Conservation (phyloP, 495 filamentous ascomycete species). For the Trichoderma gamsii region DNA sequence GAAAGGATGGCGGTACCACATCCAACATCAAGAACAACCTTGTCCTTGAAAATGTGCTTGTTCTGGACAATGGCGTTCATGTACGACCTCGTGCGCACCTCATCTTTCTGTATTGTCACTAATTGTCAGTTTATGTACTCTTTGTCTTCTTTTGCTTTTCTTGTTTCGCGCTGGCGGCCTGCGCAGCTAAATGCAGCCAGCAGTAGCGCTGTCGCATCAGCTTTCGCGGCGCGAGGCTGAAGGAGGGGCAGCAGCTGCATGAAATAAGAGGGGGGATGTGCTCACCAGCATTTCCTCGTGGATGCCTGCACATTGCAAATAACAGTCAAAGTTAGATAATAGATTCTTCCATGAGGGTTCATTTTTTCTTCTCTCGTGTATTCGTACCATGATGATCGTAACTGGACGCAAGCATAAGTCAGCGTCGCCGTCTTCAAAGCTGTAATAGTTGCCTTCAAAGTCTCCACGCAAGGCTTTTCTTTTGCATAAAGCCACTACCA, state of each 20-base stretch:
- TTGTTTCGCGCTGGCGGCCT: background rate
- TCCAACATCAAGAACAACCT: slow-evolving; percentile 87
- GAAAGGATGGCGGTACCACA: slow-evolving; percentile 91
- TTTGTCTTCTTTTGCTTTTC: background rate
- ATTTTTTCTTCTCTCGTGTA: background rate
- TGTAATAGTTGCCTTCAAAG: background rate
- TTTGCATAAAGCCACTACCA: background rate
- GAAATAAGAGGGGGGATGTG: slow-evolving; percentile 25
- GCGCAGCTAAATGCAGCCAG: slow-evolving; percentile 19
- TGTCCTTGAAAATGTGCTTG: slow-evolving; percentile 84
- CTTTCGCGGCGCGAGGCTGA: background rate
- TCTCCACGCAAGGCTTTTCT: background rate
- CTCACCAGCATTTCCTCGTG: slow-evolving; percentile 97
- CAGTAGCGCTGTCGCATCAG: background rate
- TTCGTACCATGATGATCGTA: slow-evolving; percentile 91
- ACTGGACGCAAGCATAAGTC: slow-evolving; percentile 43
- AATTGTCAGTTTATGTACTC: background rate
- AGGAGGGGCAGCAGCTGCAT: slow-evolving; percentile 18
- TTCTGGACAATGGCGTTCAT: slow-evolving; percentile 94
- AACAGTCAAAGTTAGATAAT: slow-evolving; percentile 25
- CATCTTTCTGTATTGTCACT: slow-evolving; percentile 69
- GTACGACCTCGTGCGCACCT: slow-evolving; percentile 91
- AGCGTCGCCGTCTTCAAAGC: slow-evolving; percentile 21
- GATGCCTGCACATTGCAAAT: slow-evolving; percentile 54
- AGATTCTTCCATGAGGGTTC: slow-evolving; percentile 18